Evolutionary conservation across 1,284 basidiomycete genomes (phyloP).

Genomic region (Rhodotorula glutinis): DNA sequence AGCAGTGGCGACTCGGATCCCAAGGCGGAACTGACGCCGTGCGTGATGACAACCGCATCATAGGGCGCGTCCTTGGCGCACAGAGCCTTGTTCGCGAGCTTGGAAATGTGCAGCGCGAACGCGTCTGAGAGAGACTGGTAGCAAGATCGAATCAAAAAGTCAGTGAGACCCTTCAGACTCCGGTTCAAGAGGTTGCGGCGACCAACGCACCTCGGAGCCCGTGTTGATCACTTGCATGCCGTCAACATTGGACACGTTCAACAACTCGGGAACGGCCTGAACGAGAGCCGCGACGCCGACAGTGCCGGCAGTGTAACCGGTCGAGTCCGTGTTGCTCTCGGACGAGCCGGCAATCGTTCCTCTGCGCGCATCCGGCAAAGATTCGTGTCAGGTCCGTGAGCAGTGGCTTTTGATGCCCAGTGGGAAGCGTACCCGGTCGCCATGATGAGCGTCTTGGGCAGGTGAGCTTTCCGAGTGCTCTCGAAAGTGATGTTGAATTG

Average conservation of each 20-base stretch:
- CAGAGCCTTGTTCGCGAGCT: slow-evolving; percentile 41
- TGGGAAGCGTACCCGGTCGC: slow-evolving; percentile 13
- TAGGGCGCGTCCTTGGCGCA: slow-evolving; percentile 40
- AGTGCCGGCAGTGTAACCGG: slow-evolving; percentile 12
- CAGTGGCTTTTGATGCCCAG: too few species aligned
- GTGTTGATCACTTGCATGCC: slow-evolving; percentile 43
- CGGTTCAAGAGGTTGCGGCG: not conserved
- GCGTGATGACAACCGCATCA: slow-evolving; percentile 22
- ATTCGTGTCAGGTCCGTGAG: not conserved
- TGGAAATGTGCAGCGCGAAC: slow-evolving; percentile 40
- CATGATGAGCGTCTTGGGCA: slow-evolving; percentile 9
- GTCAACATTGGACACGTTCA: slow-evolving; percentile 42
- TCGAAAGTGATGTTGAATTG: slow-evolving; percentile 17
- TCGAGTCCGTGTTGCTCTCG: slow-evolving; percentile 12
- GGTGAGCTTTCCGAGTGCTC: not conserved
- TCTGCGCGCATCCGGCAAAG: slow-evolving; percentile 5
- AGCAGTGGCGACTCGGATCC: not conserved
- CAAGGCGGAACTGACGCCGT: not conserved
- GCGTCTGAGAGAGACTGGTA: slow-evolving; percentile 38
- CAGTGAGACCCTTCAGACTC: not conserved
- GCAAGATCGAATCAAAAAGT: not conserved
- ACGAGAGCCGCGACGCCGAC: slow-evolving; percentile 21
- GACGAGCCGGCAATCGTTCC: slow-evolving; percentile 43
- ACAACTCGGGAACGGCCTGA: slow-evolving; percentile 42
- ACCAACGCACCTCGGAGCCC: slow-evolving; percentile 14